These are phyloP conservation scores for Oryza glaberrima DNA, from an alignment of 176 grass and related monocot genomes.

Conservation along the genomic window DNA sequence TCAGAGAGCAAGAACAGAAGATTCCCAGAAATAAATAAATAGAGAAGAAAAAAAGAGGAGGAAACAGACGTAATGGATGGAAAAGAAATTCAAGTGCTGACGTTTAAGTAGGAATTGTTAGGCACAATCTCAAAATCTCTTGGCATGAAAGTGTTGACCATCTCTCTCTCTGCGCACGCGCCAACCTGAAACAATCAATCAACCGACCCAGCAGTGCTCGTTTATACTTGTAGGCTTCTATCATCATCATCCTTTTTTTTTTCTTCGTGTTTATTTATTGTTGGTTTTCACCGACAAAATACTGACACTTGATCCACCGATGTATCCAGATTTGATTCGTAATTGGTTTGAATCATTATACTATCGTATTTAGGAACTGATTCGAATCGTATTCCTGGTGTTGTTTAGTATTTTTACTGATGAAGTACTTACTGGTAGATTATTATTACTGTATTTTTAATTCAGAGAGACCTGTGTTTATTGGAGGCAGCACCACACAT, in stretches of 20 bases:
- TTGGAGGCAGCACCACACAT: conserved; percentile 12
- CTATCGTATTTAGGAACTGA: background rate
- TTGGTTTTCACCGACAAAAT: background rate
- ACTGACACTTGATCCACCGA: conserved; percentile 27
- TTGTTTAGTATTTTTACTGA: background rate
- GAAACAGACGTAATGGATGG: background rate
- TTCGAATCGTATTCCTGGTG: background rate
- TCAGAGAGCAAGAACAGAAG: background rate
- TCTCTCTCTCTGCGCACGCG: background rate
- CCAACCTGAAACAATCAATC: background rate
- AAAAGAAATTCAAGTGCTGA: background rate
- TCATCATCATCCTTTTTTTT: background rate
- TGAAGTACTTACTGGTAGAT: too few relatives aligned
- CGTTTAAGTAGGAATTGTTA: conserved; percentile 32
- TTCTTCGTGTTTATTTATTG: background rate
- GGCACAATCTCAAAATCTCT: conserved; percentile 27
- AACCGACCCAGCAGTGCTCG: background rate
- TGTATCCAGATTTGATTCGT: background rate
- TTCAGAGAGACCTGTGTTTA: background rate
- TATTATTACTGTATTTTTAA: too few relatives aligned
- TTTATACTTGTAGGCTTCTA: background rate
- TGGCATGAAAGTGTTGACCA: conserved; percentile 23
- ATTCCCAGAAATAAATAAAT: conserved; percentile 30
- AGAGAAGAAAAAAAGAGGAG: background rate
- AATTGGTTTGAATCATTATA: background rate